These are phyloP conservation scores for Agaricus subrufescens DNA, from an alignment of 768 basidiomycete genomes.

Conservation along the genomic window DNA sequence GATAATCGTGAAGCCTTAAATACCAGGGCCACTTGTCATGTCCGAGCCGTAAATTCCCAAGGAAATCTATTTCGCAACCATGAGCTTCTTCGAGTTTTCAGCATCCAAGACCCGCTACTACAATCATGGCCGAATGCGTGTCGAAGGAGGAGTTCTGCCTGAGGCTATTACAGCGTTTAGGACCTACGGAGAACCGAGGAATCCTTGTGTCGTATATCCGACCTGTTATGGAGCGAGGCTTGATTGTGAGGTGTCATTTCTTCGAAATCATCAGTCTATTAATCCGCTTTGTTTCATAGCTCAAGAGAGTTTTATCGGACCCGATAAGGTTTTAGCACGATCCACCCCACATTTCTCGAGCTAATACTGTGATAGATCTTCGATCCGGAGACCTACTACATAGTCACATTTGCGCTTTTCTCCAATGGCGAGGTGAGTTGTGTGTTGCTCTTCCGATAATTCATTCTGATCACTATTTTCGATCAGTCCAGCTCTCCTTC, in stretches of 20 bases:
- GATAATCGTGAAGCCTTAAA: not conserved
- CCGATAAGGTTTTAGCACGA: constrained; percentile 35
- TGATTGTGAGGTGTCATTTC: constrained; percentile 32
- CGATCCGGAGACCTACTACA: constrained; percentile 46
- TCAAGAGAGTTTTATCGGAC: constrained; percentile 43
- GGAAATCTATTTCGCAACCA: not conserved
- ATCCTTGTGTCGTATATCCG: constrained; percentile 55
- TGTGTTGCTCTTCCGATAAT: not conserved
- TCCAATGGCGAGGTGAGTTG: constrained; percentile 51
- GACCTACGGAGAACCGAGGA: constrained; percentile 45
- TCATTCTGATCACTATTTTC: not conserved
- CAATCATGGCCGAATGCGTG: constrained; percentile 49
- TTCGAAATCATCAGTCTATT: not conserved
- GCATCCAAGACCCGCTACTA: constrained; percentile 32
- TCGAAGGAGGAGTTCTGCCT: constrained; percentile 49
- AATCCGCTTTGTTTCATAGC: constrained; percentile 21
- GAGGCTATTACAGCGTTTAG: constrained; percentile 55
- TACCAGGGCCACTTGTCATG: not conserved
- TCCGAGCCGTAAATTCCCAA: not conserved
- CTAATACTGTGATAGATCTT: constrained; percentile 30
- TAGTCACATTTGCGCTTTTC: constrained; percentile 54
- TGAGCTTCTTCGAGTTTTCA: constrained; percentile 2
- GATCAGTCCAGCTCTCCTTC: constrained; percentile 56
- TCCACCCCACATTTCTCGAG: not conserved
- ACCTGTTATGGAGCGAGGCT: constrained; percentile 53